Evolutionary conservation across 495 filamentous ascomycete species (phyloP), one percentile per base, ranked within the genome.

Genomic region (Penicillium verhagenii): DNA sequence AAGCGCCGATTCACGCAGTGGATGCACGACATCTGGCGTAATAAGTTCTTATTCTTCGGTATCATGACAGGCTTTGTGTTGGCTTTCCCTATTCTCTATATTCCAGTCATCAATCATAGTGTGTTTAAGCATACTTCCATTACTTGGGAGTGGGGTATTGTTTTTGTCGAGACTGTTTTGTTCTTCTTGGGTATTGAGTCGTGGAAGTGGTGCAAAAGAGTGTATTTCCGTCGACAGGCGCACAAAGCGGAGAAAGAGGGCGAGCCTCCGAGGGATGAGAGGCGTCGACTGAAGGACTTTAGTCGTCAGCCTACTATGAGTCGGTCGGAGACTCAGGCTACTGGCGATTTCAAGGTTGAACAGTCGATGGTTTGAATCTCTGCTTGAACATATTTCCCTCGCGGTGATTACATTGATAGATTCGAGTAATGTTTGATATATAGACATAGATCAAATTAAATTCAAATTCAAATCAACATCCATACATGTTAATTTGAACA

Each of bases 71-170:
- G 86, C 3, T 89, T 90, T 69, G 70, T 87, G 25, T 86, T 85
- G 18, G 77, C 86, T 1, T 90, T 90, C 68, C 88, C 86, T 2
- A 82, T 83, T 11, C 66, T 91, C 0, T 91, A 91, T 58, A 84
- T 90, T 48, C 87, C 86, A 0, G 85, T 83, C 14, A 77, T 91
- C 63, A 91, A 88, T 66, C 71, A 73, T 24, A 68, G 73, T 2
- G 85, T 91, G 19, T 90, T 91, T 72, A 87, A 85, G 63, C 87
- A 90, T 60, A 71, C 67, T n/a, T 75, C 81, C 4, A 89, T 91
- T 52, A 79, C 72, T 23, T 90, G 87, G 87, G 87, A 89, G 66
- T 89, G 87, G 86, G 78, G 71, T 6, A 77, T 89, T 60, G 86
- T 76, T 19, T 66, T 89, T 56, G 68, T 84, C 14, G 81, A 80